Evolutionary conservation across 306 rosid genomes (phyloP).

Genomic region (Glycine tomentella): DNA sequence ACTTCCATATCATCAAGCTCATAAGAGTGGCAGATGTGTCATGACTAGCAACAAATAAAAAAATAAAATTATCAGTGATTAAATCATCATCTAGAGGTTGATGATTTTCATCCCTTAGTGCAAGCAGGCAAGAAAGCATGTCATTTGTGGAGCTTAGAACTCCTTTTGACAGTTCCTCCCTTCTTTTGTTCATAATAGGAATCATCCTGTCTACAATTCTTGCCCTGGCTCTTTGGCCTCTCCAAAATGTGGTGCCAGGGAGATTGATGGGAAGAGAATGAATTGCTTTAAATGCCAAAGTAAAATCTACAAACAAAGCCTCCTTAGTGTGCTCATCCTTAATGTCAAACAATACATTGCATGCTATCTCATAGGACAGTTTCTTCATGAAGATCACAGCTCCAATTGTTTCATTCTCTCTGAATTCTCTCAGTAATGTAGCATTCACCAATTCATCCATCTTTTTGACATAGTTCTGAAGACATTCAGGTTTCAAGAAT

Average conservation of each 20-base stretch:
- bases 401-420: slow-evolving; percentile 49
- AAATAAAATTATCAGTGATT: slow-evolving; percentile 54
- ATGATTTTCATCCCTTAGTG: slow-evolving; percentile 60
- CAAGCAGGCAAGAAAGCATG: slow-evolving; percentile 52
- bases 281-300: slow-evolving; percentile 50
- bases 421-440: slow-evolving; percentile 41
- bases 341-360: slow-evolving; percentile 57
- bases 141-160: slow-evolving; percentile 50
- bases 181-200: slow-evolving; percentile 54
- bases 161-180: slow-evolving; percentile 47
- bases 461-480: slow-evolving; percentile 53
- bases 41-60: slow-evolving; percentile 57
- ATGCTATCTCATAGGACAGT: slow-evolving; percentile 51
- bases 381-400: slow-evolving; percentile 57
- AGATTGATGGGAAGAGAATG: slow-evolving; percentile 56
- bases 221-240: slow-evolving; percentile 58
- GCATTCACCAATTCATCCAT: slow-evolving; percentile 55
- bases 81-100: slow-evolving; percentile 49
- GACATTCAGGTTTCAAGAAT: slow-evolving; percentile 64
- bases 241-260: slow-evolving; percentile 55
- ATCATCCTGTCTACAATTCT: slow-evolving; percentile 50
- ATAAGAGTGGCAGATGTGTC: slow-evolving; percentile 62
- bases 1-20: slow-evolving; percentile 62
- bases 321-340: slow-evolving; percentile 52
- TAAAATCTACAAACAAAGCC: slow-evolving; percentile 51